These are phyloP conservation scores for Didymella lethalis DNA, from an alignment of 2,329 filamentous ascomycete species.

Conservation along the genomic window DNA sequence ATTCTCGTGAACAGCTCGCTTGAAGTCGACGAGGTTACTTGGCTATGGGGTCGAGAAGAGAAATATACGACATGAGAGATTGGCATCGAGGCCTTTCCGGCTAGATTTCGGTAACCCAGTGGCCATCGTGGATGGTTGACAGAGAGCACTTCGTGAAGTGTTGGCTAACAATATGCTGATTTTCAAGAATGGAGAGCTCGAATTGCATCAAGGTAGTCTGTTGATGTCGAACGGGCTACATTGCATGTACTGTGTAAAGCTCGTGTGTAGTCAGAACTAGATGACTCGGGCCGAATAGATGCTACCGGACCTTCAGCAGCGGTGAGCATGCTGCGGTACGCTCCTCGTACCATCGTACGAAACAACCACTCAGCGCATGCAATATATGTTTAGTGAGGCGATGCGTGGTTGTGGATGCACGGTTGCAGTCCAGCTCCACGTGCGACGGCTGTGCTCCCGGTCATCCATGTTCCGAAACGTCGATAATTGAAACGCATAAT, in stretches of 20 bases:
- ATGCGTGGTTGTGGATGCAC: constrained; percentile 8
- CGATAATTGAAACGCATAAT: constrained; percentile 14
- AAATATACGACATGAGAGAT: neutral
- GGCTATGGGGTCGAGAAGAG: neutral
- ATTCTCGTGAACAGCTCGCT: neutral
- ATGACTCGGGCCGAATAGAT: neutral
- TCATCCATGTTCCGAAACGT: constrained; percentile 16
- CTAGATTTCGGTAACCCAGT: constrained; percentile 8
- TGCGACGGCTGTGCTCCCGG: constrained; percentile 7
- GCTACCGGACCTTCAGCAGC: neutral
- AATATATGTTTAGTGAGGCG: constrained; percentile 1
- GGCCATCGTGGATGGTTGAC: neutral
- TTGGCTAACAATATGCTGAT: neutral
- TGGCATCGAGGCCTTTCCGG: neutral
- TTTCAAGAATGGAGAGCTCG: neutral
- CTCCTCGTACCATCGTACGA: neutral
- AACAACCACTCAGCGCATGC: neutral
- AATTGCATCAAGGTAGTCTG: neutral
- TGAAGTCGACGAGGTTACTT: neutral
- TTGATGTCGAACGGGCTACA: neutral
- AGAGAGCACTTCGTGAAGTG: neutral
- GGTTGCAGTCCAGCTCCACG: constrained; percentile 11
- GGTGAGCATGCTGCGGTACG: neutral
- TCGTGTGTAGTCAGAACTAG: neutral
- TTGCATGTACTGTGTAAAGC: neutral